Evolutionary conservation across 495 filamentous ascomycete species (phyloP).

Genomic region (Annulohypoxylon stygium): DNA sequence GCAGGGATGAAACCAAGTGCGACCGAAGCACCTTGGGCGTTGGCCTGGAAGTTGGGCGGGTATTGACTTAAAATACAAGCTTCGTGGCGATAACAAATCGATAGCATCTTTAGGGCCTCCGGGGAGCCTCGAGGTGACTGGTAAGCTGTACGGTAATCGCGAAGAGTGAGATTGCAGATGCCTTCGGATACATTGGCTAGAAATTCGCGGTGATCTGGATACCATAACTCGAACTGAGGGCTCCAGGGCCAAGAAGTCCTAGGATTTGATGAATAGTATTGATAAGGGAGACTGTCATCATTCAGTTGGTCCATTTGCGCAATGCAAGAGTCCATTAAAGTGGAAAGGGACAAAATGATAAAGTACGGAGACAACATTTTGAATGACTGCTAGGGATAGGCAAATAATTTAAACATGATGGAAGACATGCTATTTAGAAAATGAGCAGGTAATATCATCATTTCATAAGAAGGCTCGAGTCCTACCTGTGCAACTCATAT

Average conservation of each 20-base stretch:
- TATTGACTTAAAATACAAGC: not conserved
- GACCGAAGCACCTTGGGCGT: not conserved
- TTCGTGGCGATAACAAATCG: not conserved
- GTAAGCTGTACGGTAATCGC: not conserved
- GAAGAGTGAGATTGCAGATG: slow-evolving; percentile 1
- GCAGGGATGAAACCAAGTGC: not conserved
- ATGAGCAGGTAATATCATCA: too few species aligned
- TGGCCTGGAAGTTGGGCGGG: not conserved
- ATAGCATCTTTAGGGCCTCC: not conserved
- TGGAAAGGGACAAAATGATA: not conserved
- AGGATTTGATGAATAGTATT: not conserved
- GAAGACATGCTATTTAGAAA: too few species aligned
- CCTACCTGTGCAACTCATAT: too few species aligned
- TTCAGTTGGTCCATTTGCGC: not conserved
- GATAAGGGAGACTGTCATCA: not conserved
- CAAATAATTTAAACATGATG: too few species aligned
- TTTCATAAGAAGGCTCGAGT: too few species aligned
- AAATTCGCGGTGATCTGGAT: not conserved
- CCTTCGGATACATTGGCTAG: not conserved
- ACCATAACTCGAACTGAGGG: not conserved
- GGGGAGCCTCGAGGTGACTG: not conserved
- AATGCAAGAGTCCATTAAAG: too few species aligned
- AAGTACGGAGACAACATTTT: not conserved
- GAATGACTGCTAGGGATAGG: not conserved
- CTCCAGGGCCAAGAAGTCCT: not conserved